These are phyloP conservation scores for Curvularia eragrostidis DNA, from an alignment of 2,329 filamentous ascomycete genomes.

Conservation along the genomic window DNA sequence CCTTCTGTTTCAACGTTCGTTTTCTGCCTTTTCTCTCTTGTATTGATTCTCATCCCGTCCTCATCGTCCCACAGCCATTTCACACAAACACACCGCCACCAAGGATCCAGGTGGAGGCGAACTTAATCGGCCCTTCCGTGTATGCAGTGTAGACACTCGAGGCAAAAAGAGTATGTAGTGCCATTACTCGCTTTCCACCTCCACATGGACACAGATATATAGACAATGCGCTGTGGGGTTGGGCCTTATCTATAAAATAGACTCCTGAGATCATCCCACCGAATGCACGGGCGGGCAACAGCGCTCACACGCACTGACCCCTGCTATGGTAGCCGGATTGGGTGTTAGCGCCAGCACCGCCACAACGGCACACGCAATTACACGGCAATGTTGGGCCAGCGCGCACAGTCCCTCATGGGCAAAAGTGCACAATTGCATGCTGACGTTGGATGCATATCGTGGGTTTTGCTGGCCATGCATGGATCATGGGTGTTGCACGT, in stretches of 20 bases:
- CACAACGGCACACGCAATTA: conserved; percentile 2
- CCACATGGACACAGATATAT: background rate
- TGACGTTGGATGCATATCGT: conserved; percentile 5
- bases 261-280: conserved; percentile 3
- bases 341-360: background rate
- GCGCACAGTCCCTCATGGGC: conserved; percentile 27
- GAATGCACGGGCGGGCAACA: background rate
- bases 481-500: background rate
- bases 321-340: background rate
- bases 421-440: conserved; percentile 23
- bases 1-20: background rate
- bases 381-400: background rate
- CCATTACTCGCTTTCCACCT: background rate
- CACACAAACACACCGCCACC: background rate
- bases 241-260: background rate
- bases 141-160: background rate
- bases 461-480: background rate
- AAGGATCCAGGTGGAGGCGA: background rate
- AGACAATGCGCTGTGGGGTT: background rate
- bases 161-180: background rate
- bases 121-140: background rate
- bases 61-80: background rate
- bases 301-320: background rate
- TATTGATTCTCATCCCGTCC: background rate
- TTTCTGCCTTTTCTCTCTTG: background rate